phyloP scores from a whole-genome alignment of 257 asterid species.

The Solanum pennellii region DNA sequence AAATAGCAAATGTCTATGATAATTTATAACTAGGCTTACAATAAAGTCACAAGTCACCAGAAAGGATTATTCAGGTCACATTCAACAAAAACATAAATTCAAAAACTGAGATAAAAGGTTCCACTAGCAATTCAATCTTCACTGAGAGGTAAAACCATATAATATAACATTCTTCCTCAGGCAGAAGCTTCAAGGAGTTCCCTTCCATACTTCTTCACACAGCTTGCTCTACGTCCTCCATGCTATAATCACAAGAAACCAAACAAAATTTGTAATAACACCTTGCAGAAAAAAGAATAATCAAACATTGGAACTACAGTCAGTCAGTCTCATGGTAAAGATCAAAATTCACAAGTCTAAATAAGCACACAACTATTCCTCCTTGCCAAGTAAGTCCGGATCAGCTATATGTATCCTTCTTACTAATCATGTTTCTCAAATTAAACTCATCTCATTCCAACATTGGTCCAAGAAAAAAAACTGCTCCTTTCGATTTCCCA shows the following conservation, averaged over 20 bases:
- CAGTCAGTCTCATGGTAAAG: background rate
- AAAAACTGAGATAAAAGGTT: slow-evolving; percentile 24
- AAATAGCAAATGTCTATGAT: slow-evolving; percentile 20
- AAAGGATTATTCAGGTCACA: slow-evolving; percentile 22
- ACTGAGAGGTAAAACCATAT: slow-evolving; percentile 28
- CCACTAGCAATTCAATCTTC: slow-evolving; percentile 17
- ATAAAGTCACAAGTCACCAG: slow-evolving; percentile 28
- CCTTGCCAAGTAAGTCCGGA: background rate
- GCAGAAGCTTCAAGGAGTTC: slow-evolving; percentile 15
- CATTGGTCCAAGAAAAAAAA: background rate
- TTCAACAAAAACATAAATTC: slow-evolving; percentile 16
- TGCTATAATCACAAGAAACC: slow-evolving; percentile 24
- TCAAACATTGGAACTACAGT: background rate
- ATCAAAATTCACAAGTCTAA: background rate
- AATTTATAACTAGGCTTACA: slow-evolving; percentile 31
- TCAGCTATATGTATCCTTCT: background rate
- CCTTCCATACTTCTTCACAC: slow-evolving; percentile 26
- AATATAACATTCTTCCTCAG: slow-evolving; percentile 14
- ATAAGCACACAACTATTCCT: background rate
- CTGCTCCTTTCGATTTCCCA: background rate
- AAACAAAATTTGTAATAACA: slow-evolving; percentile 1
- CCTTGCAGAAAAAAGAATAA: background rate
- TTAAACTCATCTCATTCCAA: background rate
- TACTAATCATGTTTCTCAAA: background rate
- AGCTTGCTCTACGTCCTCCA: slow-evolving; percentile 26